Base-by-base conservation (phyloP, 805 yeast genomes). In the Saccharomycopsis selenospora region DNA sequence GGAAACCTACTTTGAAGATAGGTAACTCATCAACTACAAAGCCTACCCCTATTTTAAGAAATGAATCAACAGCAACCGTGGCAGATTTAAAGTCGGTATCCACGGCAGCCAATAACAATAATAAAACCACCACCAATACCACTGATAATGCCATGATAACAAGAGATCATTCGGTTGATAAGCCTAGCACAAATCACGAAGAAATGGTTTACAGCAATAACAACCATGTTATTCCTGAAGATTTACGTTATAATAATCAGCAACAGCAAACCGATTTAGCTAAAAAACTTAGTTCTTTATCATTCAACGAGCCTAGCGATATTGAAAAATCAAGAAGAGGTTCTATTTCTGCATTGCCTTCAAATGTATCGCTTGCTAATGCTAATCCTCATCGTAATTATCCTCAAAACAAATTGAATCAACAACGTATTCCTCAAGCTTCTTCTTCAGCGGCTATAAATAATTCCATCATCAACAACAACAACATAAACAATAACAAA, bases 311-410 rank as follows among this genome's bases (percentile, higher is more conserved):
- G 17, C 72, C 75, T 1, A 62, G 70, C 8, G 61, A 55, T 5
- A 59, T 61, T 22, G 71, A 68, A 22, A 73, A 72, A 53, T 60
- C 68, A 1, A 79, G 77, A 55, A 62, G 83, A 49, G 79, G 80
- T n/a, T 77, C 82, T 1, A 76, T 77, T 45, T 71, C 78, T 41
- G 73, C 78, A 1, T 66, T 74, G 52, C 78, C 81, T 1, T 70
- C 77, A 3, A 65, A 69, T 13, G 63, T 68, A 3, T 62, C 64
- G 14, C 55, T 65, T 36, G 53, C 47, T 41, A 43, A 56, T 57
- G 22, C 46, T 47, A 51, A 33, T 33, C 38, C 38, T 14, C 17
- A 33, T 14, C 38, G 38, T 14, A 33, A 33, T 33, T 20, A 33
- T 33, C 38, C 38, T 7, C 38, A 33, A 10, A 33, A 33, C 18